Evolutionary conservation across 441 rosid species (phyloP), one percentile per base, ranked within the genome.

Genomic region (Bocquillonia castaneifolia): DNA sequence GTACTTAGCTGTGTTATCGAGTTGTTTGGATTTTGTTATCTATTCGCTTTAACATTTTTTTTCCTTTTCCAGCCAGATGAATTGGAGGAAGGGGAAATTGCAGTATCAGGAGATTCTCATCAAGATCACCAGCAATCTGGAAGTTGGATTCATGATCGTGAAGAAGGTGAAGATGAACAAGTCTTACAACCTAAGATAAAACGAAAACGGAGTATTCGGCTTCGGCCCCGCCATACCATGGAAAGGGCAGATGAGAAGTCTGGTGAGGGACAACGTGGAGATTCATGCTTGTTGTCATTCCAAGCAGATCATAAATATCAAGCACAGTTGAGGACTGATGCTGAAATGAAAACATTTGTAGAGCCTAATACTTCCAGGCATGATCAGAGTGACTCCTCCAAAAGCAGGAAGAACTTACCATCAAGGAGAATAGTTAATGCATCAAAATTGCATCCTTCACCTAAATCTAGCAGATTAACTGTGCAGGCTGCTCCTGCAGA

Each of bases 71-170:
- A 95, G 99, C 71, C 78, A 45, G 96, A 92, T 82, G 99, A 95
- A 52, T 80, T 93, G 57, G 99, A 95, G 82, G 99, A 95, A 71
- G 99, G 99, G 65, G 99, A 95, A 81, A 89, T 95, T 71, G 99
- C 87, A 17, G 75, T 84, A 50, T 95, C 99, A 40, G 96, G 89
- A 79, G 98, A 92, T 76, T 91, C 99, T 79, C 97, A 88, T 78
- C 63, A 85, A 78, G 97, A 91, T 66, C 95, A 70, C 78, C 97
- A 85, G 76, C 97, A 85, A 72, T 95, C 99, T 72, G 98, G 90
- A 79, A 95, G 96, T 85, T 89, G 95, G 98, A 83, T 83, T 63
- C 97, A 88, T 76, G 98, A 91, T 53, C 96, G 92, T 5, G 98
- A 89, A 23, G 98, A 91, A 82, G 97, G 91, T 67, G 99, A 92